Conservation (phyloP, 2,329 filamentous ascomycete species). For the Calonectria fujianensis region DNA sequence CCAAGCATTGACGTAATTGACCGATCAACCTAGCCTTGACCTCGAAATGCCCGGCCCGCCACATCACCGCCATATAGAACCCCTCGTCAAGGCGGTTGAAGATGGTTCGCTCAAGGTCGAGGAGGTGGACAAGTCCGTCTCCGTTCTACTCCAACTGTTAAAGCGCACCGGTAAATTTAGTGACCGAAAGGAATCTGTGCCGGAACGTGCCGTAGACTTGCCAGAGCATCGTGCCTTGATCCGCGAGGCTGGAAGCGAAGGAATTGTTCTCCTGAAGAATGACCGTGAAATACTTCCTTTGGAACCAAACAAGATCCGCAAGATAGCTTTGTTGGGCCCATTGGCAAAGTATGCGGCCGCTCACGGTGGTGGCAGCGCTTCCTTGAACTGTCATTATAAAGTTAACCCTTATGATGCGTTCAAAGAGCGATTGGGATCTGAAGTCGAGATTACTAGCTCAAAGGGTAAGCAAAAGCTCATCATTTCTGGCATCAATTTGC, state of each 20-base stretch:
- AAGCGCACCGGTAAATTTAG: conserved; percentile 23
- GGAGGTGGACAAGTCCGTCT: conserved; percentile 18
- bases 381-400: conserved; percentile 54
- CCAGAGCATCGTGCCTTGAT: conserved; percentile 50
- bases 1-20: not conserved
- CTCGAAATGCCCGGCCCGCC: conserved; percentile 59
- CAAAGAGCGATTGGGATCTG: conserved; percentile 38
- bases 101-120: conserved; percentile 3
- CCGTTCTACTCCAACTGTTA: not conserved
- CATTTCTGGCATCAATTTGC: not conserved
- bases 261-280: conserved; percentile 40
- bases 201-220: conserved; percentile 44
- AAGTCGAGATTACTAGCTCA: conserved; percentile 46
- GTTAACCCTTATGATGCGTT: conserved; percentile 55
- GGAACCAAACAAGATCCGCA: conserved; percentile 31
- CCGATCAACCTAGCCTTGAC: conserved; percentile 39
- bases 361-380: conserved; percentile 57
- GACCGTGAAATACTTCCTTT: conserved; percentile 24
- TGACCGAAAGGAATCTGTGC: conserved; percentile 11
- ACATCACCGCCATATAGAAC: conserved; percentile 32
- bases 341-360: conserved; percentile 54
- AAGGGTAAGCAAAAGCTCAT: conserved; percentile 18
- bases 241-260: conserved; percentile 37
- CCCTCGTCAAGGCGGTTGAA: not conserved
- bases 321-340: conserved; percentile 50